phyloP scores from a whole-genome alignment of 805 yeast species.

The Saccharomyces jurei region DNA sequence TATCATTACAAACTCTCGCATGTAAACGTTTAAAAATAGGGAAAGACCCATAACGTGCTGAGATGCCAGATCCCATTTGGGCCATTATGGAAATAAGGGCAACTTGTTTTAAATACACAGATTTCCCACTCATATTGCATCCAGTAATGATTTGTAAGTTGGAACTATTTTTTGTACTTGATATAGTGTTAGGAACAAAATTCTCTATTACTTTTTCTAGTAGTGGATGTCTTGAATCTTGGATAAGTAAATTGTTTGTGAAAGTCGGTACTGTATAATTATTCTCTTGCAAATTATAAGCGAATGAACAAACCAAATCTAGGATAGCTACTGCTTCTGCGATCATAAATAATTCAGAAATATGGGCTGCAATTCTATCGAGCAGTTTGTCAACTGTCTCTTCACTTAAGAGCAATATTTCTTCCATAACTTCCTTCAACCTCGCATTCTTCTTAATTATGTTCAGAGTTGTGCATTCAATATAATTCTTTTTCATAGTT shows the following conservation, averaged over 20 bases:
- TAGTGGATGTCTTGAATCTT: slow-evolving; percentile 37
- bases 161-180: slow-evolving; percentile 30
- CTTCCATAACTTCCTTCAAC: slow-evolving; percentile 34
- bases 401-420: slow-evolving; percentile 37
- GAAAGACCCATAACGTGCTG: slow-evolving; percentile 37
- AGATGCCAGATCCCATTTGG: slow-evolving; percentile 49
- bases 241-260: slow-evolving; percentile 26
- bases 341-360: slow-evolving; percentile 35
- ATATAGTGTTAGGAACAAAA: slow-evolving; percentile 36
- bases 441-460: slow-evolving; percentile 36
- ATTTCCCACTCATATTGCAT: slow-evolving; percentile 56
- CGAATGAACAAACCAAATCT: slow-evolving; percentile 34
- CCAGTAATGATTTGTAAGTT: slow-evolving; percentile 47
- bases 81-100: slow-evolving; percentile 44
- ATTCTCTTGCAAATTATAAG: slow-evolving; percentile 19
- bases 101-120: slow-evolving; percentile 46
- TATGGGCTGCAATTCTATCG: slow-evolving; percentile 18
- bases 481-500: slow-evolving; percentile 22
- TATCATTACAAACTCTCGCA: slow-evolving; percentile 35
- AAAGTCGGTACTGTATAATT: slow-evolving; percentile 34
- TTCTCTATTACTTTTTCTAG: slow-evolving; percentile 26
- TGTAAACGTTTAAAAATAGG: slow-evolving; percentile 35
- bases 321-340: slow-evolving; percentile 38
- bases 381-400: slow-evolving; percentile 31
- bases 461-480: slow-evolving; percentile 36